Conservation (phyloP, 176 grass and related monocot species). For the Avena insularis region DNA sequence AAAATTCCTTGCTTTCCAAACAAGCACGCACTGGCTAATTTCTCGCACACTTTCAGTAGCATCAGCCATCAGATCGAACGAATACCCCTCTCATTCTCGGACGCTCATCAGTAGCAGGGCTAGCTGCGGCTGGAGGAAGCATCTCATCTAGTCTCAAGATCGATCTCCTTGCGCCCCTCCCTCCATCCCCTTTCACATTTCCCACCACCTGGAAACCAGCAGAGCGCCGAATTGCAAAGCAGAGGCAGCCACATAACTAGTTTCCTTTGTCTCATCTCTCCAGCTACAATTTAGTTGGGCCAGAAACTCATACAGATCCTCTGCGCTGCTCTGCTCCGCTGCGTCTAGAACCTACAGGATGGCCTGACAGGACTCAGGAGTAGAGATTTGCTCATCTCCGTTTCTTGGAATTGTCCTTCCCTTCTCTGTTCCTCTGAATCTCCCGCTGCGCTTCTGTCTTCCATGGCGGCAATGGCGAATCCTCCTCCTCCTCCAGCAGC, state of each 20-base stretch:
- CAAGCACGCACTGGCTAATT: constrained; percentile 51
- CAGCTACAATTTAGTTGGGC: constrained; percentile 44
- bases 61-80: neutral
- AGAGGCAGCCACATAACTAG: neutral
- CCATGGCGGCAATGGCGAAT: constrained; percentile 52
- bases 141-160: constrained; percentile 37
- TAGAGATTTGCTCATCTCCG: neutral
- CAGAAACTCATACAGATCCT: constrained; percentile 47
- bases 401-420: neutral
- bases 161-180: constrained; percentile 8
- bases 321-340: neutral
- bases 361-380: neutral
- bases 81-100: neutral
- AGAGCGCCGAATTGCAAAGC: constrained; percentile 32
- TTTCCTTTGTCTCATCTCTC: constrained; percentile 32
- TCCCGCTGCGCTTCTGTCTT: neutral
- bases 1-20: constrained; percentile 70
- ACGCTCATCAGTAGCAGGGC: neutral
- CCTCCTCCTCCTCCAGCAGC: constrained; percentile 22
- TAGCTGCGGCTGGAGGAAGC: neutral
- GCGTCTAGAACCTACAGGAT: constrained; percentile 28
- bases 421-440: neutral
- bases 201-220: constrained; percentile 35
- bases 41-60: neutral
- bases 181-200: constrained; percentile 37